These are phyloP conservation scores for Kluyveromyces wickerhamii DNA, from an alignment of 805 yeast species.

Conservation along the genomic window DNA sequence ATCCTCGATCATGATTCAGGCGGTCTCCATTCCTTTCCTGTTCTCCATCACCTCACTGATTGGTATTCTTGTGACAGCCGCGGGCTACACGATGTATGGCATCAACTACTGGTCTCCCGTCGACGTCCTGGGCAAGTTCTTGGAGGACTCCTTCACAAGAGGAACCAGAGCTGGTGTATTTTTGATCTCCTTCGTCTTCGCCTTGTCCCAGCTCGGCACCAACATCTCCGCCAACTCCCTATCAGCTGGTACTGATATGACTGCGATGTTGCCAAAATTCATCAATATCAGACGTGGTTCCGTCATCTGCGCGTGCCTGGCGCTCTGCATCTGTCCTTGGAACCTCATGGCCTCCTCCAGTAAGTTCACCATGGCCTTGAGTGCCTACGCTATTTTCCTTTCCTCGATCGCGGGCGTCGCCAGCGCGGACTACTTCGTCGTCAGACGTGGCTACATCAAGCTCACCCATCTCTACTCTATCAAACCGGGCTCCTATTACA, in stretches of 20 bases:
- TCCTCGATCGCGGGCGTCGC: constrained; percentile 78
- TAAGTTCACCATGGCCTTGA: constrained; percentile 68
- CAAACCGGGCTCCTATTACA: constrained; percentile 40
- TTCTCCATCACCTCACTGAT: constrained; percentile 76
- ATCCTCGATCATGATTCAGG: constrained; percentile 49
- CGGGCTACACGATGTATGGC: constrained; percentile 60
- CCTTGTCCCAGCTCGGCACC: constrained; percentile 71
- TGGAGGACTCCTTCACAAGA: constrained; percentile 39
- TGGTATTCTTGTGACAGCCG: constrained; percentile 79
- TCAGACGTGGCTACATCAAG: constrained; percentile 64
- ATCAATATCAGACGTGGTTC: constrained; percentile 76
- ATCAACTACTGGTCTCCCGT: constrained; percentile 78
- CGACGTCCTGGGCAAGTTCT: constrained; percentile 60
- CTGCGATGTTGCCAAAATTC: constrained; percentile 55
- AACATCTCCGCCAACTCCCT: constrained; percentile 67
- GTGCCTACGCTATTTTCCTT: constrained; percentile 76
- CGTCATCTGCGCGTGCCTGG: constrained; percentile 63
- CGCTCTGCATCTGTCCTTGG: constrained; percentile 78
- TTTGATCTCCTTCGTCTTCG: constrained; percentile 60
- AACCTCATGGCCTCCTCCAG: constrained; percentile 60
- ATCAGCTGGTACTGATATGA: constrained; percentile 66
- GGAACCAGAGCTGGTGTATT: constrained; percentile 78
- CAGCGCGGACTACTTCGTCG: constrained; percentile 57
- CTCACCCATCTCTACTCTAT: constrained; percentile 58
- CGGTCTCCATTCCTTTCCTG: constrained; percentile 62